phyloP scores from a whole-genome alignment of 257 asterid genomes.

The Cruciata laevipes region DNA sequence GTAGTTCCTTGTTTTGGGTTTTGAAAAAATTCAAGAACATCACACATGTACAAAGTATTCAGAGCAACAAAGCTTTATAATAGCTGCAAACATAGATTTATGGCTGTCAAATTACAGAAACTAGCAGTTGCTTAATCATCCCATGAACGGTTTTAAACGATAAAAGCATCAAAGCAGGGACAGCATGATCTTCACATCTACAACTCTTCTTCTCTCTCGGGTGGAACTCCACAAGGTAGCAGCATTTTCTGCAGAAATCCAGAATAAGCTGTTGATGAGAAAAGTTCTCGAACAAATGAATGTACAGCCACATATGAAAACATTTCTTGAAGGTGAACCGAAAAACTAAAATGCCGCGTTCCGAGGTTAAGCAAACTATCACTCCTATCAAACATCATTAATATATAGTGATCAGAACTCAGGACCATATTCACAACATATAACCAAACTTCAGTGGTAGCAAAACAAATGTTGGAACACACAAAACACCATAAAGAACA shows the following conservation, averaged over 20 bases:
- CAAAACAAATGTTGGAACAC: not conserved
- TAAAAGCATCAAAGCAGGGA: too few relatives aligned
- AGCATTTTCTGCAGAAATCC: slow-evolving; percentile 75
- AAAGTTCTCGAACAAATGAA: not conserved
- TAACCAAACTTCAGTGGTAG: not conserved
- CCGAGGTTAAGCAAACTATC: not conserved
- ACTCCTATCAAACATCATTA: not conserved
- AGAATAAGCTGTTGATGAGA: not conserved
- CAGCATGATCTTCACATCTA: slow-evolving; percentile 8
- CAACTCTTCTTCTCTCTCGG: slow-evolving; percentile 89
- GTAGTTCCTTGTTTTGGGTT: too few relatives aligned
- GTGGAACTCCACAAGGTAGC: slow-evolving; percentile 89
- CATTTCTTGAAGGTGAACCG: not conserved
- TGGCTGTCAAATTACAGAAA: not conserved
- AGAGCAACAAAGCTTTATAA: not conserved
- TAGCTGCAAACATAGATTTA: not conserved
- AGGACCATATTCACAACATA: not conserved
- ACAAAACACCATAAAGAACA: not conserved
- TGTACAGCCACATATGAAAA: not conserved
- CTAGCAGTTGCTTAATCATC: not conserved
- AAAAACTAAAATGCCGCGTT: not conserved
- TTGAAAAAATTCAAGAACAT: too few relatives aligned
- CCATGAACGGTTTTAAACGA: not conserved
- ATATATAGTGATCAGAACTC: not conserved
- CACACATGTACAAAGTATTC: too few relatives aligned